Conservation (phyloP, 2,329 filamentous ascomycete genomes). For the Clarireedia monteithiana region DNA sequence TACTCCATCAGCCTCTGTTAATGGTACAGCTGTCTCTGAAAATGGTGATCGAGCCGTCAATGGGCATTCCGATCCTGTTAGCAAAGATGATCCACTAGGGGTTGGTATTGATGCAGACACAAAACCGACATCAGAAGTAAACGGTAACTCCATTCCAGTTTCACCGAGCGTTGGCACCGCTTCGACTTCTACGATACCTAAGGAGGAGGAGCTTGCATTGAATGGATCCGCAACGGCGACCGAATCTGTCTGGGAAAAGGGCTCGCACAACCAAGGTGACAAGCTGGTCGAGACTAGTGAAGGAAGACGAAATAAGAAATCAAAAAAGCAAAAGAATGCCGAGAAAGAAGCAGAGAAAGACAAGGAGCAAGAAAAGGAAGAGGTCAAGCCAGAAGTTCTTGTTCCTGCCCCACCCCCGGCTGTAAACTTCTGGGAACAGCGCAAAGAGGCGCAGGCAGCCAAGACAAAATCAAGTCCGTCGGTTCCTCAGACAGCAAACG, state of each 20-base stretch:
- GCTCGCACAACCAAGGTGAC: slow-evolving; percentile 55
- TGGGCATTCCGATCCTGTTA: slow-evolving; percentile 17
- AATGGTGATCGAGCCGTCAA: slow-evolving; percentile 21
- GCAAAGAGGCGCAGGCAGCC: slow-evolving; percentile 56
- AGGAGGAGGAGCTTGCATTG: slow-evolving; percentile 47
- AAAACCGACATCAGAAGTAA: slow-evolving; percentile 20
- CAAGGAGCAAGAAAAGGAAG: slow-evolving; percentile 50
- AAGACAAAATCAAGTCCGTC: slow-evolving; percentile 34
- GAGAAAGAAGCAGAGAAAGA: slow-evolving; percentile 43
- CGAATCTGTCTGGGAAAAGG: slow-evolving; percentile 60
- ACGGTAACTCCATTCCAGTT: slow-evolving; percentile 33
- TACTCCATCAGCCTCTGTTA: slow-evolving; percentile 20
- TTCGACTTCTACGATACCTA: slow-evolving; percentile 42
- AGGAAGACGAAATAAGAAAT: slow-evolving; percentile 24
- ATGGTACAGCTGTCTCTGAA: slow-evolving; percentile 19
- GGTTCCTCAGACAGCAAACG: slow-evolving; percentile 11
- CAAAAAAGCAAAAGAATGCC: slow-evolving; percentile 27
- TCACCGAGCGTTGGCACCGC: slow-evolving; percentile 48
- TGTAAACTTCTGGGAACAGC: slow-evolving; percentile 83
- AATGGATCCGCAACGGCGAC: slow-evolving; percentile 51
- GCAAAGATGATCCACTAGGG: slow-evolving; percentile 16
- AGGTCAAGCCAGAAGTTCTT: slow-evolving; percentile 43
- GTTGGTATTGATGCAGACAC: slow-evolving; percentile 15
- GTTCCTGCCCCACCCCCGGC: slow-evolving; percentile 74
- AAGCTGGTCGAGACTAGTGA: slow-evolving; percentile 40